Conservation (phyloP, 805 yeast genomes). For the Tetrapisispora phaffii region DNA sequence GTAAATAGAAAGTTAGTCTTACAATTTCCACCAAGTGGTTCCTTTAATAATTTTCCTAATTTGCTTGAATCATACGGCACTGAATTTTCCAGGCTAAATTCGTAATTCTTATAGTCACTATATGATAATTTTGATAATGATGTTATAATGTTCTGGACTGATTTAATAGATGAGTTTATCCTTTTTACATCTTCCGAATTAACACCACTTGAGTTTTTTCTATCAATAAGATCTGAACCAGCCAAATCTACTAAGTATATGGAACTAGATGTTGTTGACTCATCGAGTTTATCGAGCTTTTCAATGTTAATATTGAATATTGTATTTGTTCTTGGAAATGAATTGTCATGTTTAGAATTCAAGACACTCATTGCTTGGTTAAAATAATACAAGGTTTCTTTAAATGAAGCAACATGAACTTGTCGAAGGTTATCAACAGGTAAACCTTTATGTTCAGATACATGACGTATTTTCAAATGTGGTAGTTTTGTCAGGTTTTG, state of each 20-base stretch:
- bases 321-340: constrained; percentile 45
- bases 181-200: constrained; percentile 75
- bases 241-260: constrained; percentile 76
- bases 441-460: constrained; percentile 40
- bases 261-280: constrained; percentile 35
- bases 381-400: constrained; percentile 1
- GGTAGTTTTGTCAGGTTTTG: constrained; percentile 17
- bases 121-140: constrained; percentile 45
- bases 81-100: background rate
- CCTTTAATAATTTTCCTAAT: constrained; percentile 67
- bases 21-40: constrained; percentile 75
- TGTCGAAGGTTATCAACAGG: constrained; percentile 36
- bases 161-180: constrained; percentile 67
- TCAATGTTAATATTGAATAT: constrained; percentile 59
- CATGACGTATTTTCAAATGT: constrained; percentile 29
- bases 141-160: constrained; percentile 73
- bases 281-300: constrained; percentile 43
- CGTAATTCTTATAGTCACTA: background rate
- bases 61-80: constrained; percentile 63
- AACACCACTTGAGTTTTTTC: constrained; percentile 53
- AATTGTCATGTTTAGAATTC: background rate
- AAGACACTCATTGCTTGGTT: background rate
- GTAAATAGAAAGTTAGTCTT: constrained; percentile 64
- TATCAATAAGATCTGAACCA: constrained; percentile 50
- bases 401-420: background rate